Conservation (phyloP, 2,329 filamentous ascomycete genomes). For the Onygenales sp. region DNA sequence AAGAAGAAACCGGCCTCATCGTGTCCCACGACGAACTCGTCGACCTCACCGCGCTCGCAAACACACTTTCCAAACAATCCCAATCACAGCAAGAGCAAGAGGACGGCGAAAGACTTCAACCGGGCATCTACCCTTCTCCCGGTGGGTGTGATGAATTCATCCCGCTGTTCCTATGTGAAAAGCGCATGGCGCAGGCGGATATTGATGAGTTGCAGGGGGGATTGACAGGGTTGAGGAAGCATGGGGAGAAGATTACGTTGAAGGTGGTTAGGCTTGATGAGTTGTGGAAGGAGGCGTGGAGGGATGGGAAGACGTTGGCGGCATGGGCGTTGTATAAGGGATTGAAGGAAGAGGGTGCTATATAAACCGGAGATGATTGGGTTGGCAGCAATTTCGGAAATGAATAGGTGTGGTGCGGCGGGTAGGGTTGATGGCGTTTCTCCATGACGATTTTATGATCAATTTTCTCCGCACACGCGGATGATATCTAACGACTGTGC, state of each 20-base stretch:
- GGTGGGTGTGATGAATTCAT: slow-evolving; percentile 53
- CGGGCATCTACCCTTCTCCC: slow-evolving; percentile 44
- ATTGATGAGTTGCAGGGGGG: slow-evolving; percentile 44
- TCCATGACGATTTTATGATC: no score
- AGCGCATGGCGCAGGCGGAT: slow-evolving; percentile 38
- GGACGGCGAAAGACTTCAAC: slow-evolving; percentile 33
- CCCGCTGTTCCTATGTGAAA: slow-evolving; percentile 47
- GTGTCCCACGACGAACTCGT: slow-evolving; percentile 42
- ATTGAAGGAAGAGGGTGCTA: slow-evolving; percentile 37
- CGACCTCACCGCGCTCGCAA: slow-evolving; percentile 46
- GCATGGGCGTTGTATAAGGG: slow-evolving; percentile 48
- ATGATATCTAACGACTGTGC: no score
- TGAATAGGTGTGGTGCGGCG: no score
- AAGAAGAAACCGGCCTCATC: slow-evolving; percentile 47
- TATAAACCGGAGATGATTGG: slow-evolving; percentile 14
- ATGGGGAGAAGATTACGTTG: slow-evolving; percentile 51
- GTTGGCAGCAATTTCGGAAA: neutral
- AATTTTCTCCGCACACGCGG: no score
- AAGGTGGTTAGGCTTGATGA: slow-evolving; percentile 43
- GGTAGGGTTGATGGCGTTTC: no score
- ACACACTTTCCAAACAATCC: slow-evolving; percentile 9
- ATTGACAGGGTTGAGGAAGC: slow-evolving; percentile 44
- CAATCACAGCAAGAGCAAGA: slow-evolving; percentile 8
- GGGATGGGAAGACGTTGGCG: slow-evolving; percentile 48
- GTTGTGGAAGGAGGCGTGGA: slow-evolving; percentile 45